Base-by-base conservation (phyloP, 2,329 filamentous ascomycete genomes). In the Fusarium ramigenum region DNA sequence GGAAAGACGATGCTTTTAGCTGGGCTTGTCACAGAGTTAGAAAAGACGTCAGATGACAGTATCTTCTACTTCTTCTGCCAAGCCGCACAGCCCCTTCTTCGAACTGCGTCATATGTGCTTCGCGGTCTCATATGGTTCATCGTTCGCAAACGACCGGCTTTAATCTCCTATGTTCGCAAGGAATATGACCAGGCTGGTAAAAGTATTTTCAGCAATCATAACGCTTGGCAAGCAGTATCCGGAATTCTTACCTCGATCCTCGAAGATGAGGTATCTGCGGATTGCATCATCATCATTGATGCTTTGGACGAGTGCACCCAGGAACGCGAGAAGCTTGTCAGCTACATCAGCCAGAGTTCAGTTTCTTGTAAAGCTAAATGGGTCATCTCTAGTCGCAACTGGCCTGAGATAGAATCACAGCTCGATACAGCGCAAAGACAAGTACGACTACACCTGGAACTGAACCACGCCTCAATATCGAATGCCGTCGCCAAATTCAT, bases 211-310 rank as follows among this genome's bases (percentile, higher is more conserved):
- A 11, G 0, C 2, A 0, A 47, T 5, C 44, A 47, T 8, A 30
- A 47, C 6, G 1, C 44, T 11, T 47, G 44, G 25, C 0, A 47
- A 0, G 9, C 25, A 0, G 0, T 47, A 0, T 47, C 44, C 0
- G 4, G 25, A 0, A 47, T 47, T 0, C 25, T 47, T 2, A 16
- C 25, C 0, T 2, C 12, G 0, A 30, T 47, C 1, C 44, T 47
- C 3, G 9, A 47, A 3, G 25, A 47, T 16, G 0, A 10, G 9
- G 0, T 2, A 30, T 47, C 44, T 16, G 3, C 14, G 0, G 44
- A 47, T 10, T 47, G 1, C 5, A 28, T 16, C 4, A 16, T 47
- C 19, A 5, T 47, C 0, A 10, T 47, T 2, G 44, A 47, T 30
- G 44, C 44, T 10, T 30, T 47, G 12, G 44, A 47, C 1, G 44